Evolutionary conservation across 2,329 filamentous ascomycete genomes (phyloP).

Genomic region (Orbilia blumenaviensis): DNA sequence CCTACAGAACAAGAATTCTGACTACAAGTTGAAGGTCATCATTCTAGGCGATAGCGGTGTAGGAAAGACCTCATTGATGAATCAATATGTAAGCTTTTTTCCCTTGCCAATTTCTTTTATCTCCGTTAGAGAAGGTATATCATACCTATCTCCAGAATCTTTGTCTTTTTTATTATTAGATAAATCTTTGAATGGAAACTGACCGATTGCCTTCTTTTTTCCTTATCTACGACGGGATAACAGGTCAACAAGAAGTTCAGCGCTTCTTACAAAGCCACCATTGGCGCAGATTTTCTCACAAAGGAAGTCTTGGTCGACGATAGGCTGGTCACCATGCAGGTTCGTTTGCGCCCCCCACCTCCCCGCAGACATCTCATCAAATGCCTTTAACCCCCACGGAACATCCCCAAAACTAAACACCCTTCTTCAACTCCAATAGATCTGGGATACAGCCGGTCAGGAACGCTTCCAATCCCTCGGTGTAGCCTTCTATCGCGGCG

Average conservation of each 20-base stretch:
- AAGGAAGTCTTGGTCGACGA: slow-evolving; percentile 98
- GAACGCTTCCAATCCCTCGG: slow-evolving; percentile 97
- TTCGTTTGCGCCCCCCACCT: slow-evolving; percentile 62
- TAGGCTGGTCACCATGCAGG: slow-evolving; percentile 97
- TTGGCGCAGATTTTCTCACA: slow-evolving; percentile 97
- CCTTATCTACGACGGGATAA: slow-evolving; percentile 10
- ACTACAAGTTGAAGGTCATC: slow-evolving; percentile 75
- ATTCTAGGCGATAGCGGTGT: slow-evolving; percentile 99
- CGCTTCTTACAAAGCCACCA: slow-evolving; percentile 99
- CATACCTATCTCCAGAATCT: background rate
- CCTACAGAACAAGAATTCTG: slow-evolving; percentile 55
- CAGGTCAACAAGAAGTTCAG: slow-evolving; percentile 99
- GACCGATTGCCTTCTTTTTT: slow-evolving; percentile 41
- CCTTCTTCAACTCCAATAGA: slow-evolving; percentile 65
- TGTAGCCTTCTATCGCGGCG: slow-evolving; percentile 95
- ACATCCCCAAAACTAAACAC: slow-evolving; percentile 23
- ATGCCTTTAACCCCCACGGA: no score
- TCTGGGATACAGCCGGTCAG: slow-evolving; percentile 98
- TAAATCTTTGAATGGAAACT: background rate
- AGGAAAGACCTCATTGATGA: slow-evolving; percentile 99
- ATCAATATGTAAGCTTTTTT: slow-evolving; percentile 89
- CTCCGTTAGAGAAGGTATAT: background rate
- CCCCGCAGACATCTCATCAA: background rate
- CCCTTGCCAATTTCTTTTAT: slow-evolving; percentile 10
- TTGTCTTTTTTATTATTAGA: background rate